Base-by-base conservation (phyloP, 352 stramenopile species). In the Pythium utonaiense region DNA sequence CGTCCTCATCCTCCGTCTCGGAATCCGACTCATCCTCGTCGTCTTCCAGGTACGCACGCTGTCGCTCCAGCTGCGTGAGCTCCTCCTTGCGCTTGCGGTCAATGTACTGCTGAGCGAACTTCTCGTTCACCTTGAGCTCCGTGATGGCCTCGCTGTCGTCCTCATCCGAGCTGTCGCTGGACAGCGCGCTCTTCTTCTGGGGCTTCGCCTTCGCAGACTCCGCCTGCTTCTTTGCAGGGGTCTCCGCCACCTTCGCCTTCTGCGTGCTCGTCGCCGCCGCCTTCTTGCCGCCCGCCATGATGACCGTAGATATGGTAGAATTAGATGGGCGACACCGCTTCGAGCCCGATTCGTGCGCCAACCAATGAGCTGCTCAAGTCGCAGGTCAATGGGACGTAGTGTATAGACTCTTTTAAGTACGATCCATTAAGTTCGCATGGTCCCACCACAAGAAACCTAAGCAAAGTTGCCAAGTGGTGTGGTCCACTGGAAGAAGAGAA, bases 1-100 rank as follows among this genome's bases (percentile, higher is more conserved):
- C 86, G 56, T 95, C 86, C 60, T 94, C 84, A 56, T 94, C 84
- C 57, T 95, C 86, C 4, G 80, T 88, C 70, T 95, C 86, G 6
- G 81, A 92, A 19, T 89, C 80, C 0, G 77, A 89, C 22, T 88
- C 75, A 22, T 83, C 74, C 16, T 89, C 78, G 53, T 86, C 72
- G 21, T 76, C 67, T 21, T 76, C 69, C 6, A 75, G 34, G 2
- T 69, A 65, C 27, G 68, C 65, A 22, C 78, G 75, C 52, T 76
- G 72, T 22, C 77, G 70, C 44, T 80, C 70, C 6, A 93, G 66
- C 3, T 68, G 62, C 14, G 69, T 75, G 17, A 95, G 80, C 66
- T 95, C 86, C 54, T 95, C 82, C 65, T 92, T 83, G 62, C 81
- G 82, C 72, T 95, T 95, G 33, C 73, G 72, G 62, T 89, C 70